Evolutionary conservation across 1,284 basidiomycete genomes (phyloP).

Genomic region (Termitomyces sp.): DNA sequence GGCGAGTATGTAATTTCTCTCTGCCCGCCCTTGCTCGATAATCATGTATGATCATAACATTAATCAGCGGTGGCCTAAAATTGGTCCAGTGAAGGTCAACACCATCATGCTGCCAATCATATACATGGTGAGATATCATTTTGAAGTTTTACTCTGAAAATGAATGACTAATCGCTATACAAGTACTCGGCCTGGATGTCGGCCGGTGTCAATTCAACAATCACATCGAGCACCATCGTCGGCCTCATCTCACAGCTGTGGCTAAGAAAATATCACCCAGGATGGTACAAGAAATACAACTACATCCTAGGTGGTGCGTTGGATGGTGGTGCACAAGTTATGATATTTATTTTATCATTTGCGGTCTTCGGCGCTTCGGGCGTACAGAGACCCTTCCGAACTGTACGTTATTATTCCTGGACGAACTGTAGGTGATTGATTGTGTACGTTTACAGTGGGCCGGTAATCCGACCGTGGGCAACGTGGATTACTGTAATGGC

Average conservation of each 20-base stretch:
- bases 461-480: constrained; percentile 48
- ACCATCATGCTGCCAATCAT: constrained; percentile 51
- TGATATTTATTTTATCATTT: constrained; percentile 65
- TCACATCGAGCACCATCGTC: constrained; percentile 46
- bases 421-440: neutral
- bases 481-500: constrained; percentile 56
- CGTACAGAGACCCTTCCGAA: constrained; percentile 44
- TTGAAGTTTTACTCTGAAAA: neutral
- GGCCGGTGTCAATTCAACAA: constrained; percentile 49
- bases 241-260: constrained; percentile 56
- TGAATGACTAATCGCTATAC: neutral
- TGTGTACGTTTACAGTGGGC: constrained; percentile 37
- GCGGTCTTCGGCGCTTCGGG: constrained; percentile 66
- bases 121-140: constrained; percentile 35
- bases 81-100: constrained; percentile 45
- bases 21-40: neutral
- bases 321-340: constrained; percentile 65
- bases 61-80: constrained; percentile 50
- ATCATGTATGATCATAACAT: neutral
- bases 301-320: constrained; percentile 64
- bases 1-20: constrained; percentile 32
- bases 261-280: constrained; percentile 53
- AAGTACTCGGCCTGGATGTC: constrained; percentile 42
- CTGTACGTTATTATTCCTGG: constrained; percentile 26
- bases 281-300: constrained; percentile 62